Conservation (phyloP, 2,329 filamentous ascomycete species). For the Septoria linicola region DNA sequence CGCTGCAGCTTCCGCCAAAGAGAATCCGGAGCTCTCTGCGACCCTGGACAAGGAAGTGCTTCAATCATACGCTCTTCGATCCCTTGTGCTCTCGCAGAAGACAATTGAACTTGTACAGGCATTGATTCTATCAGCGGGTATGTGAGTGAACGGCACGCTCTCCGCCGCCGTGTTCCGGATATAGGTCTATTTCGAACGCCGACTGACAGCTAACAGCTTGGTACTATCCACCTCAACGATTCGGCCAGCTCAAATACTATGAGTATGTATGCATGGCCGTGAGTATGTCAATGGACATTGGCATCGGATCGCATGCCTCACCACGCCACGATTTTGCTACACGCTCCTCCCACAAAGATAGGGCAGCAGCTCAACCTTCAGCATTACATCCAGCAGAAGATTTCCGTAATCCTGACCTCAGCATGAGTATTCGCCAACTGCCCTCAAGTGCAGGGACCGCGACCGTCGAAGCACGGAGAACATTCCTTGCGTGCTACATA, state of each 20-base stretch:
- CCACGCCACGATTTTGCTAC: no score
- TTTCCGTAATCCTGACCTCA: constrained; percentile 30
- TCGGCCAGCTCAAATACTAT: constrained; percentile 43
- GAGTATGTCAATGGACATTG: constrained; percentile 52
- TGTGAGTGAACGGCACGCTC: background rate
- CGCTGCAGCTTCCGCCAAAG: constrained; percentile 59
- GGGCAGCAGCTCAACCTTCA: constrained; percentile 13
- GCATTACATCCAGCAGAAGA: constrained; percentile 31
- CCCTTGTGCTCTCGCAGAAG: constrained; percentile 52
- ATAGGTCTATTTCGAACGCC: background rate
- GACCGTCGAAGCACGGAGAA: constrained; percentile 56
- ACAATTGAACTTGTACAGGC: constrained; percentile 54
- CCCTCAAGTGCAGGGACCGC: constrained; percentile 49
- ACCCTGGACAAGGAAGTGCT: constrained; percentile 51
- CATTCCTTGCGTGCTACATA: constrained; percentile 62
- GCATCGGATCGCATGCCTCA: constrained; percentile 30
- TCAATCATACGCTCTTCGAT: constrained; percentile 49
- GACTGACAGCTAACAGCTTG: background rate
- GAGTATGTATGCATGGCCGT: constrained; percentile 54
- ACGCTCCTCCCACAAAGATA: no score
- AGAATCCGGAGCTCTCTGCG: constrained; percentile 48
- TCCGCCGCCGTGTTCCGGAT: no score
- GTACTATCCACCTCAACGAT: constrained; percentile 47
- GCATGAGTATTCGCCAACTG: constrained; percentile 25
- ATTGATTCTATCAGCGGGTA: constrained; percentile 47